phyloP scores from a whole-genome alignment of 1,284 basidiomycete species.

The Mrakiaceae sp. region DNA sequence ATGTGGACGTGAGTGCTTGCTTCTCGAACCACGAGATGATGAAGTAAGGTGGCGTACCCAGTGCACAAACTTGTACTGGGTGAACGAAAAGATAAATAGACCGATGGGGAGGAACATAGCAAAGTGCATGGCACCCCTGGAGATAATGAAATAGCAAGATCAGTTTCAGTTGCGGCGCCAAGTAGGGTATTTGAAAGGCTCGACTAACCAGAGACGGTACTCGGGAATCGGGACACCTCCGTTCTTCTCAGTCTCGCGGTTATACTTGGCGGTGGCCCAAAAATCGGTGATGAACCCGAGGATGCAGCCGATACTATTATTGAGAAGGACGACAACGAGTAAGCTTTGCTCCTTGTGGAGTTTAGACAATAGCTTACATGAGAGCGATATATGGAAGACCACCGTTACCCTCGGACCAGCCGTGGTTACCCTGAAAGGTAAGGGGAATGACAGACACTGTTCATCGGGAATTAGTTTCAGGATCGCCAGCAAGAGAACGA shows the following conservation, averaged over 20 bases:
- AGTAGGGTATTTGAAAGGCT: too few relatives aligned
- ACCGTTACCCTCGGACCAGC: constrained; percentile 29
- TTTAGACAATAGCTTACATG: constrained; percentile 1
- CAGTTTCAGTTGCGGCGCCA: too few relatives aligned
- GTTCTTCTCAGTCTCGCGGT: constrained; percentile 4
- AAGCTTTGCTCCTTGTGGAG: too few relatives aligned
- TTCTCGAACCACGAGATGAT: neutral
- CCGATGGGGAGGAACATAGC: constrained; percentile 12
- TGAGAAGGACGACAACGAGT: too few relatives aligned
- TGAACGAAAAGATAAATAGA: constrained; percentile 25
- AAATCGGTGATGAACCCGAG: constrained; percentile 26
- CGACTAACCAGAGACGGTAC: neutral
- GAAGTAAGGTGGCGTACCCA: constrained; percentile 12
- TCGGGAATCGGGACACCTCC: constrained; percentile 14
- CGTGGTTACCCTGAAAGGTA: constrained; percentile 29
- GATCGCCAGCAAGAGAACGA: constrained; percentile 18
- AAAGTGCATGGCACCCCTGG: constrained; percentile 3
- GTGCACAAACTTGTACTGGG: constrained; percentile 21
- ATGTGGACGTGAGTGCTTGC: neutral
- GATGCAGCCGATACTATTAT: constrained; percentile 24
- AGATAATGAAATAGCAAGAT: too few relatives aligned
- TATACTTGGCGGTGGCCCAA: constrained; percentile 20
- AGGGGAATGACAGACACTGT: constrained; percentile 27
- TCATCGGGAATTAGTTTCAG: too few relatives aligned
- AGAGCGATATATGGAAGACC: constrained; percentile 31